These are phyloP conservation scores for Astrothelium subdiscretum DNA, from an alignment of 495 filamentous ascomycete genomes.

Conservation along the genomic window DNA sequence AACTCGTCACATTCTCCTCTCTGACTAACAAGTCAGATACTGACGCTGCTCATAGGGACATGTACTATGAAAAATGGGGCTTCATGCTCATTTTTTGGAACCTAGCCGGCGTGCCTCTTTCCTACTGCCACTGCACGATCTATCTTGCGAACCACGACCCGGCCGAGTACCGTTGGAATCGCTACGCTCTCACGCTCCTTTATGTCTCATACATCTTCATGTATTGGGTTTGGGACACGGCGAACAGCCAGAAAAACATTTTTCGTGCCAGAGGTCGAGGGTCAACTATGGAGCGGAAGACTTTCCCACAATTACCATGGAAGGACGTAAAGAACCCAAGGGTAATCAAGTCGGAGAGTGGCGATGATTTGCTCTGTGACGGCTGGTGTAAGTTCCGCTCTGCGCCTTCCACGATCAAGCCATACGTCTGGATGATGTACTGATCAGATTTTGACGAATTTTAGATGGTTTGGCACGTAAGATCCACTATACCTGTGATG, in stretches of 20 bases:
- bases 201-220: conserved; percentile 67
- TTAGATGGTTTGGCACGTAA: conserved; percentile 75
- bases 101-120: conserved; percentile 85
- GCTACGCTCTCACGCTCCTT: conserved; percentile 50
- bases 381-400: conserved; percentile 62
- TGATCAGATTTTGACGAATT: background rate
- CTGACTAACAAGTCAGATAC: conserved; percentile 4
- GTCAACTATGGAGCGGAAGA: conserved; percentile 54
- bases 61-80: conserved; percentile 99
- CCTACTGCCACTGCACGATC: conserved; percentile 93
- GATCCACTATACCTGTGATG: conserved; percentile 88
- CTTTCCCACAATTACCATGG: conserved; percentile 93
- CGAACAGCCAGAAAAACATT: conserved; percentile 90
- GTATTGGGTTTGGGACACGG: conserved; percentile 88
- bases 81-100: conserved; percentile 99
- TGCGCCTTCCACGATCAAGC: too few species aligned
- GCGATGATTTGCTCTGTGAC: conserved; percentile 73
- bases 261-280: conserved; percentile 78
- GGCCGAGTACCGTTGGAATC: conserved; percentile 68
- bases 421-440: background rate
- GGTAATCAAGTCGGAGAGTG: conserved; percentile 65
- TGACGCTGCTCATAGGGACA: conserved; percentile 46
- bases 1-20: conserved; percentile 12
- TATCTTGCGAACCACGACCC: conserved; percentile 87
- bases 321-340: conserved; percentile 76